Evolutionary conservation across 164 flowering plant genomes (phyloP).

Genomic region (Piper longum): DNA sequence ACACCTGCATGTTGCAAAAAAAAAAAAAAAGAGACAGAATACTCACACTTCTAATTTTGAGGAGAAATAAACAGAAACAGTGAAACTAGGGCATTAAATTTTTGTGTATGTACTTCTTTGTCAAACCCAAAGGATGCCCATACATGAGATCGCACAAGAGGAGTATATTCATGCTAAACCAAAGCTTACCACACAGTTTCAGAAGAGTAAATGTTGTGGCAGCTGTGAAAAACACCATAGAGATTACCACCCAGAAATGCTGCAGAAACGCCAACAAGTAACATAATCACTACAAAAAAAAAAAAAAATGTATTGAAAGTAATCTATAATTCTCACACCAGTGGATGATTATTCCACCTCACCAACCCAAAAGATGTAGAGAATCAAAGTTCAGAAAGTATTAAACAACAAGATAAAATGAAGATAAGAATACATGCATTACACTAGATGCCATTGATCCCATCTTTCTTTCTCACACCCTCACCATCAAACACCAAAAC

Average conservation of each 20-base stretch:
- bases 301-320: no score
- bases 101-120: neutral
- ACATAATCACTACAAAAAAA: slow-evolving; percentile 1
- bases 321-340: no score
- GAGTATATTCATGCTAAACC: neutral
- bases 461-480: neutral
- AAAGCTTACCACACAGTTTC: slow-evolving; percentile 47
- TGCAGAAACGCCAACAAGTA: slow-evolving; percentile 8
- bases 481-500: neutral
- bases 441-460: no score
- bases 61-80: no score
- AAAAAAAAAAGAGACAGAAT: neutral
- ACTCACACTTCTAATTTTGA: neutral
- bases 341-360: no score
- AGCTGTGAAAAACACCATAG: slow-evolving; percentile 58
- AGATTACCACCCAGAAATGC: slow-evolving; percentile 71
- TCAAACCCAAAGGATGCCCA: neutral
- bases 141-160: neutral
- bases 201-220: slow-evolving; percentile 57
- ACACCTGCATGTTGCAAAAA: slow-evolving; percentile 47
- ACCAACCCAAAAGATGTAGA: no score
- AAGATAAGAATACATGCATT: no score
- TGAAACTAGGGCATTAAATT: neutral
- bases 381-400: no score
- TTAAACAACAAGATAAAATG: no score